A percentile compares a stretch with the other conserved stretches of the same genome.
Conservation (phyloP, 2,329 filamentous ascomycete genomes). For the Colletotrichum sp. region DNA sequence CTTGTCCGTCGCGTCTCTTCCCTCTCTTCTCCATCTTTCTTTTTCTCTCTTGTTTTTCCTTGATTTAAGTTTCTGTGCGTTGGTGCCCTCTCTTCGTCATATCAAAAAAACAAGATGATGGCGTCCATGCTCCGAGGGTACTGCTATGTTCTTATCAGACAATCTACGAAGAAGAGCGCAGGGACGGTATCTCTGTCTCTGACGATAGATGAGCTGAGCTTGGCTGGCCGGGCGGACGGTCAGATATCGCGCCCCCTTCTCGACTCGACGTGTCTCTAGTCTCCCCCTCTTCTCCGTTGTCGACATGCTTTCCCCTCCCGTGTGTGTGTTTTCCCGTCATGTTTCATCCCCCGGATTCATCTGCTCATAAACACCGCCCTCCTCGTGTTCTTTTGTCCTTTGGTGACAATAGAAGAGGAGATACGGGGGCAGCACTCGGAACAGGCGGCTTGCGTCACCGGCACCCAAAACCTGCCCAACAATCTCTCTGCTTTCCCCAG, state of each 20-base stretch:
- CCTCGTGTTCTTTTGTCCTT: background rate
- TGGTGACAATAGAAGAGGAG: background rate
- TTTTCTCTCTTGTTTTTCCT: background rate
- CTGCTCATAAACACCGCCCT: background rate
- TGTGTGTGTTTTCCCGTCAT: background rate
- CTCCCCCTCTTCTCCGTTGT: background rate
- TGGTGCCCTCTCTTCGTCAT: background rate
- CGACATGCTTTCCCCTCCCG: background rate
- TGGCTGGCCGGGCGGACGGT: background rate
- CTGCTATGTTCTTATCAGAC: background rate
- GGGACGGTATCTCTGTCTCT: background rate
- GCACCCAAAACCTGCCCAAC: background rate
- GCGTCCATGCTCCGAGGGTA: background rate
- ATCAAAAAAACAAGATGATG: background rate
- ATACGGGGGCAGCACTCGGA: background rate
- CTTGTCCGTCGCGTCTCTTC: background rate
- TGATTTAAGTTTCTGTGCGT: background rate
- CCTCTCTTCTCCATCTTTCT: background rate
- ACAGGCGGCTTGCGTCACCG: background rate
- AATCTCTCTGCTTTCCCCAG: background rate
- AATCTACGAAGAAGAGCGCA: background rate
- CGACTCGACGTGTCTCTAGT: background rate
- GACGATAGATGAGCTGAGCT: background rate
- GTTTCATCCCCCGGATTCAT: background rate
- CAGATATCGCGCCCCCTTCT: background rate